phyloP scores from a whole-genome alignment of 768 basidiomycete species.

The Sarcodon aspratus region DNA sequence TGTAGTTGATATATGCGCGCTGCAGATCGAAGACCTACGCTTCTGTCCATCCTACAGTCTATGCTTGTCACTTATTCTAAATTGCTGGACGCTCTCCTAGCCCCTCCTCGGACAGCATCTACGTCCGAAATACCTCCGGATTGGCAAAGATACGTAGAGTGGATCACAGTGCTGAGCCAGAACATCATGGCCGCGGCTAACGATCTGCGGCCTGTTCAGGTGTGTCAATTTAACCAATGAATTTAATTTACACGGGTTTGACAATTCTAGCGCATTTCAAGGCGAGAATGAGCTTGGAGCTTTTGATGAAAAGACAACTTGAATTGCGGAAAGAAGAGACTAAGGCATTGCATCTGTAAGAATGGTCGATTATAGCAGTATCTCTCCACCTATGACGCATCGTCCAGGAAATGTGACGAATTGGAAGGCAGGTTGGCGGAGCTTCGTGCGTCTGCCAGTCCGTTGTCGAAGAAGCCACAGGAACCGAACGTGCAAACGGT shows the following conservation, averaged over 20 bases:
- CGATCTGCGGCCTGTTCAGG: constrained; percentile 83
- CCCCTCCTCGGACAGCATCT: constrained; percentile 46
- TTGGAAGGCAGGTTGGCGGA: constrained; percentile 53
- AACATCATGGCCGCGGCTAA: constrained; percentile 89
- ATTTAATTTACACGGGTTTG: not conserved
- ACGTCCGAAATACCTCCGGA: constrained; percentile 38
- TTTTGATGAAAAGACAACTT: constrained; percentile 73
- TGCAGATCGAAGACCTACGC: constrained; percentile 67
- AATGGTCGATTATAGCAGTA: constrained; percentile 1
- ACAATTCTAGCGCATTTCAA: constrained; percentile 14
- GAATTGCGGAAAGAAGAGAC: constrained; percentile 69
- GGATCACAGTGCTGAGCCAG: constrained; percentile 71
- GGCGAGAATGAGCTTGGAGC: constrained; percentile 74
- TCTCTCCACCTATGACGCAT: not conserved
- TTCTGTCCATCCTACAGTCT: constrained; percentile 61
- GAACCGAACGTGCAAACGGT: not conserved
- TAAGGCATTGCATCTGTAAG: constrained; percentile 53
- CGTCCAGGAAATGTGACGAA: constrained; percentile 55
- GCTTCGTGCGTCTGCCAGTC: constrained; percentile 24
- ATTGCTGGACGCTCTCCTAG: constrained; percentile 57
- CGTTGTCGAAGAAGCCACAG: constrained; percentile 1
- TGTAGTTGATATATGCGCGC: too few relatives aligned
- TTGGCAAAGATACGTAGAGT: constrained; percentile 69
- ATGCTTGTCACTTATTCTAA: constrained; percentile 72
- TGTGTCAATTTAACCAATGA: constrained; percentile 14